phyloP scores from a whole-genome alignment of 345 rosid species.

The Eucalyptus brandiana region DNA sequence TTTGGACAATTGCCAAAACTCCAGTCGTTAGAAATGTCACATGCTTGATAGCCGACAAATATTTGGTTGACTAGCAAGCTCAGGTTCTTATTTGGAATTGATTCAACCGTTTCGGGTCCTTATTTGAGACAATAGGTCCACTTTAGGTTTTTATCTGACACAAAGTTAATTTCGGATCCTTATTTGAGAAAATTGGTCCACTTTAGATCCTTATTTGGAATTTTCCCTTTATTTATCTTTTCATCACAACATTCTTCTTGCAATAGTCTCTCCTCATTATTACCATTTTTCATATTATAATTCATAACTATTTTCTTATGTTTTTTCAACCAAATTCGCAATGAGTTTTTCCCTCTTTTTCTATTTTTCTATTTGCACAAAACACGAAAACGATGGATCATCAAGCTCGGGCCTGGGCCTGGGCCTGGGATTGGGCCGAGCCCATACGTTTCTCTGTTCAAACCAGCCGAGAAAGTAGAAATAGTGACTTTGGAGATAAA shows the following conservation, averaged over 20 bases:
- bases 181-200: too few species aligned
- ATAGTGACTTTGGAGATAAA: accelerated
- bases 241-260: not conserved
- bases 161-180: too few species aligned
- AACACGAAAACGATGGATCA: not conserved
- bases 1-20: too few species aligned
- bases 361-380: not conserved
- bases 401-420: not conserved
- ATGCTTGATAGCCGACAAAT: too few species aligned
- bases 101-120: too few species aligned
- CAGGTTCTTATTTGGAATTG: too few species aligned
- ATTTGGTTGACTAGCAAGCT: too few species aligned
- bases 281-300: not conserved
- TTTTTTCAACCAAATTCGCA: not conserved
- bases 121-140: too few species aligned
- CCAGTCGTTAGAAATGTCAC: too few species aligned
- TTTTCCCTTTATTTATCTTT: not conserved
- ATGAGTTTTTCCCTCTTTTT: not conserved
- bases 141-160: too few species aligned
- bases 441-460: not conserved
- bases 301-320: too few species aligned
- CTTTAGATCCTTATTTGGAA: too few species aligned
- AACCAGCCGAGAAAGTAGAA: not conserved
- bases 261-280: not conserved
- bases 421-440: not conserved